phyloP scores from a whole-genome alignment of 257 asterid genomes.

The Galeopsis tetrahit region DNA sequence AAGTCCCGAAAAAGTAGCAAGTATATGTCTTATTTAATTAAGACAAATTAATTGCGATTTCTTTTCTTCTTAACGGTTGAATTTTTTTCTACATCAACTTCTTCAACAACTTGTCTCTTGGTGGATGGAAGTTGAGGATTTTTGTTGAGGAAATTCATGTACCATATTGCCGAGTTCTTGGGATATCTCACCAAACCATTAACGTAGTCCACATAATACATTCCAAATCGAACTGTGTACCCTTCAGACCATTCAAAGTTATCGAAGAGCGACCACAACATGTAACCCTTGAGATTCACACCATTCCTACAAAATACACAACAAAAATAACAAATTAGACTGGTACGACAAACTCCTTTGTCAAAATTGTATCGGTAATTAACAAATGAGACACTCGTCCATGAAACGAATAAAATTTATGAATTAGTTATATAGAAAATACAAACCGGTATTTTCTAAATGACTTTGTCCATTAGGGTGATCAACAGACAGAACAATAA shows the following conservation, averaged over 20 bases:
- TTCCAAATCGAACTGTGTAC: constrained; percentile 31
- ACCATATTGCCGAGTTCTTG: constrained; percentile 32
- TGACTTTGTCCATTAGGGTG: too few relatives aligned
- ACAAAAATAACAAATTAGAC: background rate
- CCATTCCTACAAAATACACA: background rate
- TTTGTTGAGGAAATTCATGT: constrained; percentile 30
- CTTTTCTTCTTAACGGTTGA: background rate
- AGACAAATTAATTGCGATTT: background rate
- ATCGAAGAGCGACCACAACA: constrained; percentile 31
- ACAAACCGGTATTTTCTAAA: too few relatives aligned
- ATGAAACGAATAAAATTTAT: too few relatives aligned
- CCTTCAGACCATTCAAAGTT: constrained; percentile 34
- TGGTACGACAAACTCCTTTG: too few relatives aligned
- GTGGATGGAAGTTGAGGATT: background rate
- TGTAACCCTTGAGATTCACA: constrained; percentile 20
- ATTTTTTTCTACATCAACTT: background rate
- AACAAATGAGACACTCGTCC: too few relatives aligned
- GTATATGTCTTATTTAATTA: too few relatives aligned
- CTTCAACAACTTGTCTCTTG: constrained; percentile 7
- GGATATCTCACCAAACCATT: constrained; percentile 26
- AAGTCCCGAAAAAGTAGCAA: too few relatives aligned
- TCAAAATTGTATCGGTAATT: too few relatives aligned
- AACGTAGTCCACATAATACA: constrained; percentile 26
- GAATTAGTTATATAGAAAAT: too few relatives aligned
- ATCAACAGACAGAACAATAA: too few relatives aligned